These are phyloP conservation scores for Sugiyamaella japonica DNA, from an alignment of 1,139 yeast genomes.

Conservation along the genomic window DNA sequence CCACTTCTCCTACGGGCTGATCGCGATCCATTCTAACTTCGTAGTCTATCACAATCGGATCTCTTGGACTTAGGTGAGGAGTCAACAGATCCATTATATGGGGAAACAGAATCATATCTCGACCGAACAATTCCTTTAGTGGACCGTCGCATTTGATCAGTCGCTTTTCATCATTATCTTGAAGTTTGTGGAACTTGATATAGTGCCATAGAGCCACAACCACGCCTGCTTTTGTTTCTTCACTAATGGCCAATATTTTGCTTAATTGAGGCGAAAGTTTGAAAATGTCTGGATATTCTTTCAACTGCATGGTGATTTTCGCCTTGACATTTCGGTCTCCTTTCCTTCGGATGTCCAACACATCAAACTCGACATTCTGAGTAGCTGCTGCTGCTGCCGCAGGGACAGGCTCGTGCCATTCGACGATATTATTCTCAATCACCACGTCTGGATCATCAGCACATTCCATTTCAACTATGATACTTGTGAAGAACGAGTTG, in stretches of 20 bases:
- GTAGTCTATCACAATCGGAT: conserved; percentile 76
- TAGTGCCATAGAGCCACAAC: conserved; percentile 87
- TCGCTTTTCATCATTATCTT: conserved; percentile 55
- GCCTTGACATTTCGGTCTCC: conserved; percentile 69
- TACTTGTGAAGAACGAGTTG: conserved; percentile 78
- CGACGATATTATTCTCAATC: conserved; percentile 48
- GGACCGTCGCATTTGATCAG: conserved; percentile 68
- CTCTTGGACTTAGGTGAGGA: conserved; percentile 64
- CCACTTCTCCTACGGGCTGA: conserved; percentile 76
- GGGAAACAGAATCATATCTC: conserved; percentile 55
- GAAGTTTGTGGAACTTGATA: conserved; percentile 70
- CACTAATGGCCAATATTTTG: conserved; percentile 68
- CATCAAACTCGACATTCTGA: conserved; percentile 65
- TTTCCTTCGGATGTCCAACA: conserved; percentile 77
- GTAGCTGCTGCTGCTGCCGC: conserved; percentile 22
- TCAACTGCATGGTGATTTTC: conserved; percentile 76
- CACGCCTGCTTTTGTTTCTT: conserved; percentile 84
- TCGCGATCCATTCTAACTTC: conserved; percentile 73
- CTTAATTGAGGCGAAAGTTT: conserved; percentile 66
- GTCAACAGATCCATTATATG: conserved; percentile 73
- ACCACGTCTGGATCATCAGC: conserved; percentile 41
- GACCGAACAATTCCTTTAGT: conserved; percentile 51
- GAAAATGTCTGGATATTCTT: conserved; percentile 65
- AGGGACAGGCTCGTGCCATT: conserved; percentile 59
- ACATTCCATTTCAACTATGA: conserved; percentile 70